A percentile compares a stretch with the other conserved stretches of the same genome.
Evolutionary conservation across 2,329 filamentous ascomycete genomes (phyloP).

Genomic region (Calonectria crousiana): DNA sequence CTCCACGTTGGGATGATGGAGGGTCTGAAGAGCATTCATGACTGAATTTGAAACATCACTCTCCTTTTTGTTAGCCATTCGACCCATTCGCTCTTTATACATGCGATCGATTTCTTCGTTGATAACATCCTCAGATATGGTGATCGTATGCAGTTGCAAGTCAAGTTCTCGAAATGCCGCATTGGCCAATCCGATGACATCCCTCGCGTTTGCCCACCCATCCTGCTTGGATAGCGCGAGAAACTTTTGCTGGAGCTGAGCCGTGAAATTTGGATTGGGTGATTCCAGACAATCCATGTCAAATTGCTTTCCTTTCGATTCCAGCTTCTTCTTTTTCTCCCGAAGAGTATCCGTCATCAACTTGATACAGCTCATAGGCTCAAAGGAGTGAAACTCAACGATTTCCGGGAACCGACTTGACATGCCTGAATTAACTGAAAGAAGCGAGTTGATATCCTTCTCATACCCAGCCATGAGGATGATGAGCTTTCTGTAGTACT

Average conservation of each 20-base stretch:
- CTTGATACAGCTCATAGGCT: conserved; percentile 54
- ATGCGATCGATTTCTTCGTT: conserved; percentile 39
- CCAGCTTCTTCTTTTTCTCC: conserved; percentile 40
- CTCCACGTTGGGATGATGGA: not conserved
- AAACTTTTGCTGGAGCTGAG: conserved; percentile 49
- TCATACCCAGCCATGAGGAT: conserved; percentile 79
- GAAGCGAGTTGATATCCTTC: conserved; percentile 72
- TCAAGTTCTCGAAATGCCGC: conserved; percentile 57
- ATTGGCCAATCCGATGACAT: conserved; percentile 68
- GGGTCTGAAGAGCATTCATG: rapidly evolving
- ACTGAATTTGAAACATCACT: not conserved
- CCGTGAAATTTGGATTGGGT: conserved; percentile 19
- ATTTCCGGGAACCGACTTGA: conserved; percentile 74
- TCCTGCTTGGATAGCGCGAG: conserved; percentile 53
- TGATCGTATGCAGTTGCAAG: conserved; percentile 17
- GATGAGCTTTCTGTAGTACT: conserved; percentile 70
- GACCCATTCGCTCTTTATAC: conserved; percentile 25
- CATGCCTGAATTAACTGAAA: conserved; percentile 72
- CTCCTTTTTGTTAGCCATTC: conserved; percentile 30
- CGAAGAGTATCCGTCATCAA: conserved; percentile 54
- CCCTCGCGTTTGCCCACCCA: conserved; percentile 74
- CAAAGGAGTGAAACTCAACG: conserved; percentile 66
- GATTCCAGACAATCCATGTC: conserved; percentile 44
- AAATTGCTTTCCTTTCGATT: conserved; percentile 30
- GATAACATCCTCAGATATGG: conserved; percentile 35